These are phyloP conservation scores for Aspergillus amoenus DNA, from an alignment of 2,329 filamentous ascomycete species.

Conservation along the genomic window DNA sequence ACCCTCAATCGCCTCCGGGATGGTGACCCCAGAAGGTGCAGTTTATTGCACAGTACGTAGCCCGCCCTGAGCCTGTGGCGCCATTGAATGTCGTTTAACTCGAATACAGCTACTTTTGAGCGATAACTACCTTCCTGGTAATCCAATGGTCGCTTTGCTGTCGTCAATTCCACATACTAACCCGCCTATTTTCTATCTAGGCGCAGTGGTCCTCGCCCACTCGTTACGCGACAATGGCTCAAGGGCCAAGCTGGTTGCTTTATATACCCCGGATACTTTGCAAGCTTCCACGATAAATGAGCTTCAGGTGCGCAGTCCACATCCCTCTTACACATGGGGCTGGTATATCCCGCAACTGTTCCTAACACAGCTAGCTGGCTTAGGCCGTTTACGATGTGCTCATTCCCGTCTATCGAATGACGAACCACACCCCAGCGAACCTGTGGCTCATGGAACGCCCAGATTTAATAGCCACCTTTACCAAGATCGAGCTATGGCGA, in stretches of 20 bases:
- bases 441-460: constrained; percentile 87
- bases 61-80: constrained; percentile 3
- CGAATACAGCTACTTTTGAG: constrained; percentile 75
- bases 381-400: constrained; percentile 85
- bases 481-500: constrained; percentile 93
- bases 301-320: constrained; percentile 61
- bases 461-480: constrained; percentile 90
- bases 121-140: constrained; percentile 91
- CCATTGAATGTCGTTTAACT: constrained; percentile 5
- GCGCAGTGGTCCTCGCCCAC: constrained; percentile 89
- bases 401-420: constrained; percentile 77
- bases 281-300: constrained; percentile 72
- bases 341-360: not conserved
- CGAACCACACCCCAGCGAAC: constrained; percentile 75
- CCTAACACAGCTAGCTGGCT: constrained; percentile 22
- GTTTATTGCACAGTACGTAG: constrained; percentile 64
- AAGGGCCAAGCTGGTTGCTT: constrained; percentile 77
- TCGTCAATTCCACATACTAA: constrained; percentile 8
- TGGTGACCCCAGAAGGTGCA: constrained; percentile 52
- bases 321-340: not conserved
- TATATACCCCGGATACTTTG: constrained; percentile 79
- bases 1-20: constrained; percentile 23
- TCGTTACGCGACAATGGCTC: constrained; percentile 89
- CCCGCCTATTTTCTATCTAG: constrained; percentile 47
- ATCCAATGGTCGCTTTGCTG: constrained; percentile 23